phyloP scores from a whole-genome alignment of 495 filamentous ascomycete genomes.

The Penicillium maclennaniae region DNA sequence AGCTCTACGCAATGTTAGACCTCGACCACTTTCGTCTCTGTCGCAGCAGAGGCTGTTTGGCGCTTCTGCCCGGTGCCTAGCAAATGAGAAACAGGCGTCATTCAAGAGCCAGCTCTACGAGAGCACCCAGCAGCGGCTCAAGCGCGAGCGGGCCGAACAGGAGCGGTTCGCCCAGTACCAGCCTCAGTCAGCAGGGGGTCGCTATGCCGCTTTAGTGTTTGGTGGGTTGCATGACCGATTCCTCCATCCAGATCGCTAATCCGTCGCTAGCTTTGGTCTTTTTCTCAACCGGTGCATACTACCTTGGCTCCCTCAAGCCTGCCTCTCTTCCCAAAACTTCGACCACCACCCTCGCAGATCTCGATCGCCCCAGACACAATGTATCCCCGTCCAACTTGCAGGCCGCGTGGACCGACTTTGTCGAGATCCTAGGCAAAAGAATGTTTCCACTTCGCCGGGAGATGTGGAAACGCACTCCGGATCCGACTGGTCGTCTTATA shows the following conservation, averaged over 20 bases:
- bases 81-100: constrained; percentile 36
- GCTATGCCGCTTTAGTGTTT: constrained; percentile 60
- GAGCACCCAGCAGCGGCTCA: constrained; percentile 71
- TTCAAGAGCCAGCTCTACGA: constrained; percentile 89
- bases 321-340: constrained; percentile 61
- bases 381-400: constrained; percentile 72
- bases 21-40: constrained; percentile 8
- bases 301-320: constrained; percentile 60
- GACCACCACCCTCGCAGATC: constrained; percentile 62
- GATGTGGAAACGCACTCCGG: constrained; percentile 72
- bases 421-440: constrained; percentile 73
- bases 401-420: constrained; percentile 91
- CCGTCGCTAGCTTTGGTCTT: constrained; percentile 48
- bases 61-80: constrained; percentile 14
- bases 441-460: constrained; percentile 69
- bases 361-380: constrained; percentile 64
- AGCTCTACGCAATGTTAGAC: constrained; percentile 20
- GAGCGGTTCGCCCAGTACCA: constrained; percentile 58
- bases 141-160: constrained; percentile 68
- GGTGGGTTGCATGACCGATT: constrained; percentile 38
- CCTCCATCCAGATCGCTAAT: constrained; percentile 2
- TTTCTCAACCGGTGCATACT: constrained; percentile 63
- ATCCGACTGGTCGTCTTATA: constrained; percentile 87
- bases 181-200: constrained; percentile 48
- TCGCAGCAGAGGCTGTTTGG: constrained; percentile 23